A percentile compares a stretch with the other conserved stretches of the same genome.
These are phyloP conservation scores for Blastocrithidia nonstop DNA, from an alignment of 208 protist species.

Conservation along the genomic window DNA sequence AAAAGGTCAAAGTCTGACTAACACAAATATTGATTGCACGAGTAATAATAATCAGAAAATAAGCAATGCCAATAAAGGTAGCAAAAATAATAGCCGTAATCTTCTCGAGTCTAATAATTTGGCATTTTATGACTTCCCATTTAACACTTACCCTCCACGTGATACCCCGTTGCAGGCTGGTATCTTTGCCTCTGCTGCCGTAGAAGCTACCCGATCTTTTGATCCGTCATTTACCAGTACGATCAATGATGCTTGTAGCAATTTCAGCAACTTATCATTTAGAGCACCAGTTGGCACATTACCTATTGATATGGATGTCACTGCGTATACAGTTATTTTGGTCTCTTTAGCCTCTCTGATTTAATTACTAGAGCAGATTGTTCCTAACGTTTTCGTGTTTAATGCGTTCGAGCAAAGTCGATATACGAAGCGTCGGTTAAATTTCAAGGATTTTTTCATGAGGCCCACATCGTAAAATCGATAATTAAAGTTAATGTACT, in stretches of 20 bases:
- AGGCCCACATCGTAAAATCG: no score
- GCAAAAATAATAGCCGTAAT: no score
- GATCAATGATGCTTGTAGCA: not conserved
- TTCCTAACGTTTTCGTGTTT: slow-evolving; percentile 9
- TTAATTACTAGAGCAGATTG: slow-evolving; percentile 12
- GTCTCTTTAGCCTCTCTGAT: slow-evolving; percentile 10
- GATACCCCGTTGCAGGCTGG: no score
- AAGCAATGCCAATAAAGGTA: no score
- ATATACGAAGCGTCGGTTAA: not conserved
- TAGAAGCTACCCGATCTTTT: no score
- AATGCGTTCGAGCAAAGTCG: slow-evolving; percentile 16
- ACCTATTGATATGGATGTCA: slow-evolving; percentile 18
- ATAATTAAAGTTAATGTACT: no score
- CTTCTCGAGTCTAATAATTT: no score
- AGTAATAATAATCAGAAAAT: no score
- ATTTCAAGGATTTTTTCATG: slow-evolving; percentile 7
- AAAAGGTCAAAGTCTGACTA: not conserved
- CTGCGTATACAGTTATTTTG: slow-evolving; percentile 14
- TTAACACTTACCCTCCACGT: no score
- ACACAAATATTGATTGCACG: no score
- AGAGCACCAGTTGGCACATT: slow-evolving; percentile 10
- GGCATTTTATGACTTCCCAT: no score
- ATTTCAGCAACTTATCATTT: slow-evolving; percentile 12
- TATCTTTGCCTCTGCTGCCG: no score
- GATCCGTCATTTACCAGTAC: not conserved